Evolutionary conservation across 441 rosid species (phyloP), one percentile per base, ranked within the genome.

Genomic region (Jatropha multifida): DNA sequence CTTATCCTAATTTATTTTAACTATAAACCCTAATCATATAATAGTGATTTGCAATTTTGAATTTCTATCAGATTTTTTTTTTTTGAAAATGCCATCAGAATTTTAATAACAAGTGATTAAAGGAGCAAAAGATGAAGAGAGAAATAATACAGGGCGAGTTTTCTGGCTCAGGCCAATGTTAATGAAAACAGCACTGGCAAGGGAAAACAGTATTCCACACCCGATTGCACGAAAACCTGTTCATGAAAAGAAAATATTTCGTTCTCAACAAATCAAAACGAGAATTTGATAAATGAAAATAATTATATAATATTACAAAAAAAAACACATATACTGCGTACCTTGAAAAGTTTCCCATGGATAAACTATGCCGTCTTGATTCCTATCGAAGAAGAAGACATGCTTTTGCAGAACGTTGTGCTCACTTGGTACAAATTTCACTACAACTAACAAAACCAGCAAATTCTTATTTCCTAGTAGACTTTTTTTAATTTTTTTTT

Each of bases 211-310:
- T 49, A 86, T 44, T 10, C 94, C 89, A 64, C 83, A 78, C 14
- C 98, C 98, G 5, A 94, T 90, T 66, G 98, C 92, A 51, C 98
- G 86, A 71, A 92, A 88, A 12, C 98, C 98, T 91, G 85, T 79
- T 49, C 32, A 6, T 8, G 9, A 44, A 44, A 44, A 32, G 2
- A 7, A 44, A 4, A 23, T 23, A 23, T 67, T 23, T 17, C 61
- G 2, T 17, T 68, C 9, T 11, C 48, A 68, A 11, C 44, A 20
- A 1, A 54, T n/a, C 8, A 38, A 62, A 23, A 20, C 37, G 32
- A 32, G 2, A 32, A 32, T 32, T 32, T 32, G 32, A 32, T 1
- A 32, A 32, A 32, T 32, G 32, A 32, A 32, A 69, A 42, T 26
- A 65, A 68, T 0, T 42, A 5, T 11, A 0, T 5, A 7, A 23